A percentile compares a stretch with the other conserved stretches of the same genome.
Evolutionary conservation across 2,329 filamentous ascomycete genomes (phyloP).

Genomic region (Xylaria digitata): DNA sequence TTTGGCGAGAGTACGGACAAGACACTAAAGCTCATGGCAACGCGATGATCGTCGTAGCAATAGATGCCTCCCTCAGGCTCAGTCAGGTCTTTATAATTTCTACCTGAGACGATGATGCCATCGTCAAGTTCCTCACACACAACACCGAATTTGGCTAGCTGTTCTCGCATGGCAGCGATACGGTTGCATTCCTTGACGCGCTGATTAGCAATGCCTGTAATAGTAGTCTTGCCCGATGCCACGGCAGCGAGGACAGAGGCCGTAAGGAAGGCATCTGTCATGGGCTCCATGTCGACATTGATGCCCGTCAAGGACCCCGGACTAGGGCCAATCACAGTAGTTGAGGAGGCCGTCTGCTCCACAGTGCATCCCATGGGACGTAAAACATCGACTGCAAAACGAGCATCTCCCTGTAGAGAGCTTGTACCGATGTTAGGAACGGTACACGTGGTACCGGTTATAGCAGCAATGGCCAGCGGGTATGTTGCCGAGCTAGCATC

Average conservation of each 20-base stretch:
- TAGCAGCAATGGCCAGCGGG: constrained; percentile 90
- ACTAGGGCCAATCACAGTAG: constrained; percentile 90
- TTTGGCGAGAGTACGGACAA: constrained; percentile 77
- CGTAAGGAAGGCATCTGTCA: constrained; percentile 98
- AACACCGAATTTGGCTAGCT: constrained; percentile 94
- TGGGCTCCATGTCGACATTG: constrained; percentile 95
- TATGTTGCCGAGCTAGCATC: constrained; percentile 98
- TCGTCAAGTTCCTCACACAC: constrained; percentile 88
- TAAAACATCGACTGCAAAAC: constrained; percentile 91
- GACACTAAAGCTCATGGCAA: constrained; percentile 98
- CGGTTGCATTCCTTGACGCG: constrained; percentile 98
- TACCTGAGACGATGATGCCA: constrained; percentile 81
- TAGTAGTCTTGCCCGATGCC: constrained; percentile 83
- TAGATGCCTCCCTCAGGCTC: constrained; percentile 76
- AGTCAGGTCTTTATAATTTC: constrained; percentile 58
- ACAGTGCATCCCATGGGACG: constrained; percentile 94
- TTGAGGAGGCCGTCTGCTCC: constrained; percentile 84
- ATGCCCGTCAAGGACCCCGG: constrained; percentile 79
- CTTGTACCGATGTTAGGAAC: constrained; percentile 94
- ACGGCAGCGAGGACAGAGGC: constrained; percentile 93
- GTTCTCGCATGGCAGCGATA: constrained; percentile 93
- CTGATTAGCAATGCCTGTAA: constrained; percentile 96
- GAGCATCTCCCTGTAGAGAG: constrained; percentile 93
- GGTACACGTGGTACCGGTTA: constrained; percentile 94
- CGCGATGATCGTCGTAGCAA: constrained; percentile 97